phyloP scores from a whole-genome alignment of 148 eudicot species.

The Diospyros lotus region DNA sequence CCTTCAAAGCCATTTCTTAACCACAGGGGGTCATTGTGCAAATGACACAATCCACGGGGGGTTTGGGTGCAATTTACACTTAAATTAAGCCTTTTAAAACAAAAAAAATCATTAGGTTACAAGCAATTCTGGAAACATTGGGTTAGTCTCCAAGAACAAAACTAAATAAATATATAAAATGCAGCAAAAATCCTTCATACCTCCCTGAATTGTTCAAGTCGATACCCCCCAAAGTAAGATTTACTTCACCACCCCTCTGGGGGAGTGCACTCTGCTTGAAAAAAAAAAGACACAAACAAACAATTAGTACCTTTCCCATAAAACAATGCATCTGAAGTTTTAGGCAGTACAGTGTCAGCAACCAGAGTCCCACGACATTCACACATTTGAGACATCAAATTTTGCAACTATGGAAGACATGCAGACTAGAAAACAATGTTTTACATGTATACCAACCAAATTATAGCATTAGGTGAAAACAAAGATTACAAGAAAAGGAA shows the following conservation, averaged over 20 bases:
- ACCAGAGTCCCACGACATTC: background rate
- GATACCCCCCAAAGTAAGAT: slow-evolving; percentile 94
- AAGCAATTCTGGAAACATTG: too few species aligned
- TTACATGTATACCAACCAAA: too few species aligned
- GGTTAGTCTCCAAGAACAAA: too few species aligned
- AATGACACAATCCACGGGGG: too few species aligned
- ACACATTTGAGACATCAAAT: slow-evolving; percentile 3
- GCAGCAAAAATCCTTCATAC: slow-evolving; percentile 29
- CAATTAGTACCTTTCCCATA: slow-evolving; percentile 8
- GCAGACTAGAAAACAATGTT: background rate
- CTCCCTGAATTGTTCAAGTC: slow-evolving; percentile 99
- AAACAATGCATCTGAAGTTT: slow-evolving; percentile 4
- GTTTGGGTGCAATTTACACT: too few species aligned
- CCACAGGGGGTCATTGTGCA: too few species aligned
- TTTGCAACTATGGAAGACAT: background rate
- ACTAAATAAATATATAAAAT: background rate
- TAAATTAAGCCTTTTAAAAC: too few species aligned
- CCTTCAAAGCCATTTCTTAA: too few species aligned
- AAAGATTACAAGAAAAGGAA: too few species aligned
- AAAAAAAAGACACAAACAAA: background rate
- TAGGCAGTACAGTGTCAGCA: background rate
- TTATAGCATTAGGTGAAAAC: background rate
- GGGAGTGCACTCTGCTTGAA: slow-evolving; percentile 80
- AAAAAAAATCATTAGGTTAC: too few species aligned
- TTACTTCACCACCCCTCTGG: slow-evolving; percentile 96